Conservation (phyloP, 2,329 filamentous ascomycete genomes). For the Aspergillus pseudonomiae region DNA sequence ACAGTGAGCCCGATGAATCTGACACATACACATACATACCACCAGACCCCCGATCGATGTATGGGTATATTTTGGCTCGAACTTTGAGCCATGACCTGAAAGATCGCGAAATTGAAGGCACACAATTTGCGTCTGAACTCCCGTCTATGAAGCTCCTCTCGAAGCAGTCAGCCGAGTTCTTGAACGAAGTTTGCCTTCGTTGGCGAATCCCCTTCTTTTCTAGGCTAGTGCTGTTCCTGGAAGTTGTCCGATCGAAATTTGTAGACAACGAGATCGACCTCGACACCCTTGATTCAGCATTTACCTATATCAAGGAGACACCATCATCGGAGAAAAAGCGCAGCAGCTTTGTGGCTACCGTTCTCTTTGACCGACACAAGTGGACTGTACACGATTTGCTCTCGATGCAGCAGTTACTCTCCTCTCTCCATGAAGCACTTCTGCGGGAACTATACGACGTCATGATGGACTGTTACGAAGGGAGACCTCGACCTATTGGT, state of each 20-base stretch:
- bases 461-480: constrained; percentile 85
- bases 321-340: constrained; percentile 62
- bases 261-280: constrained; percentile 78
- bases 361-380: constrained; percentile 61
- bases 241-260: constrained; percentile 84
- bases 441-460: constrained; percentile 84
- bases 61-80: constrained; percentile 78
- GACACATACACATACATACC: constrained; percentile 87
- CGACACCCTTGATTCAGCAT: constrained; percentile 79
- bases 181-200: constrained; percentile 81
- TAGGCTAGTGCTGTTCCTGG: constrained; percentile 77
- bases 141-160: constrained; percentile 63
- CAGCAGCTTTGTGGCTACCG: constrained; percentile 51
- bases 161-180: constrained; percentile 76
- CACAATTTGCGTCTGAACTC: constrained; percentile 51
- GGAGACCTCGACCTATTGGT: constrained; percentile 80
- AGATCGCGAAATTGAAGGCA: constrained; percentile 56
- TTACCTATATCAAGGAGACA: constrained; percentile 77
- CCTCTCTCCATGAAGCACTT: constrained; percentile 75
- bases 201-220: constrained; percentile 89
- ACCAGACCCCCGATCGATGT: constrained; percentile 77
- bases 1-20: constrained; percentile 45
- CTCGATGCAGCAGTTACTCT: constrained; percentile 74
- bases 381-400: constrained; percentile 73
- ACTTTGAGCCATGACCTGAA: constrained; percentile 67